These are phyloP conservation scores for Aureobasidium sp. DNA, from an alignment of 2,329 filamentous ascomycete species.

Conservation along the genomic window DNA sequence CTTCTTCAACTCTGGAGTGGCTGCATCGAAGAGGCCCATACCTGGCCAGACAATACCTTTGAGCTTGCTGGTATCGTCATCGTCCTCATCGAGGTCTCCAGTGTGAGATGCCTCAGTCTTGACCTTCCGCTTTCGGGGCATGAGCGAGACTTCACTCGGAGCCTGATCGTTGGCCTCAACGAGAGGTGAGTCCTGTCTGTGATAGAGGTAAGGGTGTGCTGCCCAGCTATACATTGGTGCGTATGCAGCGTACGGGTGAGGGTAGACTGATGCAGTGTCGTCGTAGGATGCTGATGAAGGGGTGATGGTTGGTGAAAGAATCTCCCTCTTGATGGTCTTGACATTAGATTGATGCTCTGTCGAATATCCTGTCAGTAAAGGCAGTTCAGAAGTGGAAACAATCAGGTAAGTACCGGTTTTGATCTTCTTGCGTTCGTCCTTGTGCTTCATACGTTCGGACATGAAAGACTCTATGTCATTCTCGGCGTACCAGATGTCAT, in stretches of 20 bases:
- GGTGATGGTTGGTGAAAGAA: conserved; percentile 16
- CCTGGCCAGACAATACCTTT: conserved; percentile 71
- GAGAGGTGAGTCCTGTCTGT: neutral
- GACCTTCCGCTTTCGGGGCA: neutral
- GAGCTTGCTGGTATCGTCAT: conserved; percentile 44
- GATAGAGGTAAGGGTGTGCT: neutral
- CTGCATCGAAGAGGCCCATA: conserved; percentile 76
- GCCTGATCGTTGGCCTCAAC: conserved; percentile 22
- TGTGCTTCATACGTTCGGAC: conserved; percentile 68
- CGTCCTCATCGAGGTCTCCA: conserved; percentile 14
- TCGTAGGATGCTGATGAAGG: conserved; percentile 21
- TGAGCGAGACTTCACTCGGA: neutral
- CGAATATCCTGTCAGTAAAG: neutral
- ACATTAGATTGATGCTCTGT: neutral
- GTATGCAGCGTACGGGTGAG: neutral
- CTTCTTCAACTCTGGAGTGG: conserved; percentile 63
- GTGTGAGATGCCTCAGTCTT: neutral
- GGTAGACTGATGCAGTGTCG: neutral
- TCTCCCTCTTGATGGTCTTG: conserved; percentile 4
- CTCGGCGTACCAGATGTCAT: conserved; percentile 69
- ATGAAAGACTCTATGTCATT: conserved; percentile 67
- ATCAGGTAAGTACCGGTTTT: conserved; percentile 2
- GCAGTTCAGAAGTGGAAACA: neutral
- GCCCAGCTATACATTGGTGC: conserved; percentile 7
- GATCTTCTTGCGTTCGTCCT: conserved; percentile 42